Percentiles rank a stretch among this genome's conserved stretches.
These are phyloP conservation scores for Bassia scoparia DNA, from an alignment of 148 eudicot species.

Conservation along the genomic window DNA sequence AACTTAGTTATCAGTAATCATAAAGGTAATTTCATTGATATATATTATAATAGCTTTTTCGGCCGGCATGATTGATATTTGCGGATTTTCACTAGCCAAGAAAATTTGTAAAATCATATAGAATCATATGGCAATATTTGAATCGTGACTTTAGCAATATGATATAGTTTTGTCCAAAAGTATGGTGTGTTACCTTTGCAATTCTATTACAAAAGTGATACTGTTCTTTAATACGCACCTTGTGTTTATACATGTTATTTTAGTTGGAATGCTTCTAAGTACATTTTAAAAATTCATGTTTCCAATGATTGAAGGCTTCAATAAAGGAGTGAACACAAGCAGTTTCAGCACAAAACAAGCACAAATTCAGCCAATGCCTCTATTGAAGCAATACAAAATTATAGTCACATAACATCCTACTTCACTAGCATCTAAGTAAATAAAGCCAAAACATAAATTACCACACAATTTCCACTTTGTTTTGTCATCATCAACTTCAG, in stretches of 20 bases:
- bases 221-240: not conserved
- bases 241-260: not conserved
- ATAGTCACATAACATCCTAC: not conserved
- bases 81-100: too few relatives aligned
- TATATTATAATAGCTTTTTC: too few relatives aligned
- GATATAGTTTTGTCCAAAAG: not conserved
- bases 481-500: constrained; percentile 78
- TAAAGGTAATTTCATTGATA: too few relatives aligned
- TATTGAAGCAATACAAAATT: not conserved
- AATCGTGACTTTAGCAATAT: too few relatives aligned
- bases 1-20: not conserved
- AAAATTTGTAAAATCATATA: too few relatives aligned
- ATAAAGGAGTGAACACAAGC: not conserved
- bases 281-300: not conserved
- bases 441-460: constrained; percentile 21
- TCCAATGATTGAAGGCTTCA: not conserved
- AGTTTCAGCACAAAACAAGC: not conserved
- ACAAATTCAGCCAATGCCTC: not conserved
- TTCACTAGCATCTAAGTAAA: not conserved
- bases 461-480: constrained; percentile 84
- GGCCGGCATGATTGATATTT: too few relatives aligned
- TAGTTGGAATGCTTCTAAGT: not conserved
- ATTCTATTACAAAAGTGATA: not conserved
- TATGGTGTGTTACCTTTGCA: not conserved
- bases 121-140: too few relatives aligned